Base-by-base conservation (phyloP, 164 flowering plant genomes). In the Liquidambar formosana region DNA sequence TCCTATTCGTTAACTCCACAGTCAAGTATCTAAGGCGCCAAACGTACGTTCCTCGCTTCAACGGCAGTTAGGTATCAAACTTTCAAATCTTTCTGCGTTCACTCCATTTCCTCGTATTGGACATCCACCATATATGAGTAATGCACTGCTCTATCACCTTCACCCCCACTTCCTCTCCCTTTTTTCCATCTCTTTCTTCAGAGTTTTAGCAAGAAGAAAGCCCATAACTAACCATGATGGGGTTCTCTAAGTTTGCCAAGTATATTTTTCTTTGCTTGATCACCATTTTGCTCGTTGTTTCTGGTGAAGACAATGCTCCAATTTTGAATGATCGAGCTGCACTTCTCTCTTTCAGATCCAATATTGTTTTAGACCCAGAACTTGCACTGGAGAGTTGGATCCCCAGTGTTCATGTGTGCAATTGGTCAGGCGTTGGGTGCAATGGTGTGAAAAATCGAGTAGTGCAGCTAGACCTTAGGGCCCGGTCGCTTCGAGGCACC, bases 401-500 rank as follows among this genome's bases (percentile, higher is more conserved):
- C 28, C 59, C 86, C 18, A 26, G n/a, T 0, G 52, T 80, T 66
- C 88, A 83, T 57, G 79, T 83, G 4, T 92, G 98, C 72, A 82
- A 82, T 57, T 94, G 98, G 98, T 65, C 82, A 0, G 98, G 98
- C 8, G 73, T 94, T 6, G 56, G 22, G 12, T 94, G 98, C 74
- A 73, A 75, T 73, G 69, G 33, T 45, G 77, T 43, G 0, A 73
- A 49, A 16, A 63, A 64, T 10, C 75, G 71, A 6, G 86, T 92
- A 0, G 53, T 79, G 0, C 67, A 85, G 78, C 86, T 94, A 57
- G 91, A 82, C 69, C 85, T 94, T 3, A 84, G 80, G 58, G 79
- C 77, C 1, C 64, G 54, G 26, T 85, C 85, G 0, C 86, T 94
- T 2, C 56, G 63, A 4, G 99, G 99, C 41, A 81, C 70, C 2